Evolutionary conservation across 257 asterid species (phyloP).

Genomic region (Penstemon newberryi): DNA sequence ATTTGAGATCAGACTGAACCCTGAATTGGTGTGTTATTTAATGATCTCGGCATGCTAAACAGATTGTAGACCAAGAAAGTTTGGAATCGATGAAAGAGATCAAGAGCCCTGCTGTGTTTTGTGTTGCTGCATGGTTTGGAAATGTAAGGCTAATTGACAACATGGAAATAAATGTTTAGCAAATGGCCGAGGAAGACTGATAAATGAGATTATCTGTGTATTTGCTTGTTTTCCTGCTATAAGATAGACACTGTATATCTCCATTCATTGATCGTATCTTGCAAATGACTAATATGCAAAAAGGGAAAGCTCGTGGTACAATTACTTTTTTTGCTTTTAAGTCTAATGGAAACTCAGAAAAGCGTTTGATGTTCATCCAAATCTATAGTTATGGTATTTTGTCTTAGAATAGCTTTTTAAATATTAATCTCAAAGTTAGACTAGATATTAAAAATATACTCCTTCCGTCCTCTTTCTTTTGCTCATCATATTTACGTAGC

Average conservation of each 20-base stretch:
- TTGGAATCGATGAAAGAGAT: conserved; percentile 59
- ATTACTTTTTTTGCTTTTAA: not conserved
- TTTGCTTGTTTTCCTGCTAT: too few species aligned
- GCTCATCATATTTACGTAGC: too few species aligned
- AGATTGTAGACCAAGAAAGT: conserved; percentile 83
- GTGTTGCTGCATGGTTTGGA: conserved; percentile 91
- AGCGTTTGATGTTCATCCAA: not conserved
- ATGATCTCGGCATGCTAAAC: conserved; percentile 24
- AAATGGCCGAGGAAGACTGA: not conserved
- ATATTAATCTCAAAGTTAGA: too few species aligned
- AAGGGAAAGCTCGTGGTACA: not conserved
- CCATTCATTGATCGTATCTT: too few species aligned
- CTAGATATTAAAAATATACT: too few species aligned
- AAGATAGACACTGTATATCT: too few species aligned
- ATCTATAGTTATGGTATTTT: too few species aligned
- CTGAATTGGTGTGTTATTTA: not conserved
- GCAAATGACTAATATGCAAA: not conserved
- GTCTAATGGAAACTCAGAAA: not conserved
- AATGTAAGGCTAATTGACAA: conserved; percentile 82
- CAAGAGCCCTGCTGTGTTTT: conserved; percentile 61
- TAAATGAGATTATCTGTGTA: too few species aligned
- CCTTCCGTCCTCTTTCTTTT: too few species aligned
- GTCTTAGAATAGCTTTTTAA: too few species aligned
- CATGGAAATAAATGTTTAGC: conserved; percentile 57
- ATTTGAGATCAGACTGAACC: not conserved